Percentiles rank a stretch among this genome's conserved stretches.
phyloP scores from a whole-genome alignment of 192 early-diverging fungal species.

The Backusella morwellensis region DNA sequence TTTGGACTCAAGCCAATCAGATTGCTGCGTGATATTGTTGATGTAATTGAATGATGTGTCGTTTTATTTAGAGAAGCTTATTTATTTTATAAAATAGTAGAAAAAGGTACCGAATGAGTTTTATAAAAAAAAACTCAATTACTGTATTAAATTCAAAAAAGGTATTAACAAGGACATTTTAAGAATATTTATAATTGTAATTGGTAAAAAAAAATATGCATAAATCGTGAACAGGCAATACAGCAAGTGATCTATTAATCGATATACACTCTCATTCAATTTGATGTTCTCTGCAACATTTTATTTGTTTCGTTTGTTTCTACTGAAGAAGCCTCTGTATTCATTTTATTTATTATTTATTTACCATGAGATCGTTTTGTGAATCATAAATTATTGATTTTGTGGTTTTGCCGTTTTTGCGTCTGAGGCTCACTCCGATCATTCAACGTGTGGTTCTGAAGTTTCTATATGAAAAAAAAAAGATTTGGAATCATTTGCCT shows the following conservation, averaged over 20 bases:
- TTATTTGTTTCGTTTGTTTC: too few relatives aligned
- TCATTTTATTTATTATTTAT: background rate
- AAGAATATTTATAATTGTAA: background rate
- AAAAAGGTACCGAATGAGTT: background rate
- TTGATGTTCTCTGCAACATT: background rate
- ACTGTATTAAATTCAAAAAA: background rate
- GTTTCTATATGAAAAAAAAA: background rate
- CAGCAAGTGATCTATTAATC: background rate
- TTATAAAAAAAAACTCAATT: background rate
- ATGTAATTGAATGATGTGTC: background rate
- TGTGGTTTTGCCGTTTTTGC: constrained; percentile 12
- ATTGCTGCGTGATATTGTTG: background rate
- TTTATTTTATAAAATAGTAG: background rate
- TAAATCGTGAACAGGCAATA: background rate
- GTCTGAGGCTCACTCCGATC: background rate
- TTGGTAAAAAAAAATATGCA: background rate
- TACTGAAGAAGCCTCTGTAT: background rate
- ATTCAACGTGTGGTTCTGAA: background rate
- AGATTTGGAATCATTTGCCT: background rate
- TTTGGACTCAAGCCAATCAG: background rate
- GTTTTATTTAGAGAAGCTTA: background rate
- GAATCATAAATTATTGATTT: background rate
- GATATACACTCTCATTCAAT: background rate
- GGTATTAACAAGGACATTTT: background rate
- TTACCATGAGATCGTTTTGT: background rate